Evolutionary conservation across 192 early-diverging fungal genomes (phyloP).

Genomic region (Coemansia sp.): DNA sequence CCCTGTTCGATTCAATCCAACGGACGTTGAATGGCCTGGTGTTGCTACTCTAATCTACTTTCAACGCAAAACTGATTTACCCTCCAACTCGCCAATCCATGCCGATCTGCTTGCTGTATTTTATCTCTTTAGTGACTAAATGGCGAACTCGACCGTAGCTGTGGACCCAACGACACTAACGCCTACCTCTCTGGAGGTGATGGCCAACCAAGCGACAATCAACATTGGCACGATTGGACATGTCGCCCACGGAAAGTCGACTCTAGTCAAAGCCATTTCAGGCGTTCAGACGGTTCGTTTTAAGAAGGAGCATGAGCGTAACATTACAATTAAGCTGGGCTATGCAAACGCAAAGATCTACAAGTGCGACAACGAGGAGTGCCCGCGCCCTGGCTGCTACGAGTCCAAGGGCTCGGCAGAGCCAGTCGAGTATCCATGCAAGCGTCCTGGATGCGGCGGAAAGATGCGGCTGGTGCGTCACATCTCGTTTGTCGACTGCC

Average conservation of each 20-base stretch:
- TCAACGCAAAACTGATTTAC: background rate
- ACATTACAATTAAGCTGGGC: slow-evolving; percentile 98
- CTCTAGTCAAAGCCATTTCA: slow-evolving; percentile 98
- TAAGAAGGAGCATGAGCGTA: slow-evolving; percentile 82
- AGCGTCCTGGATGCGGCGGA: slow-evolving; percentile 80
- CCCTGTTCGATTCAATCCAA: background rate
- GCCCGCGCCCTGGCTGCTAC: slow-evolving; percentile 96
- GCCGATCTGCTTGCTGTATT: background rate
- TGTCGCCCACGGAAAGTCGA: slow-evolving; percentile 99
- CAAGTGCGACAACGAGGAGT: slow-evolving; percentile 91
- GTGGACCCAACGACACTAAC: slow-evolving; percentile 42
- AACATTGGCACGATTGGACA: slow-evolving; percentile 99
- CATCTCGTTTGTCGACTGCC: slow-evolving; percentile 98
- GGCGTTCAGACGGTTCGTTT: slow-evolving; percentile 98
- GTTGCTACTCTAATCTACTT: background rate
- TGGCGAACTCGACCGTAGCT: too few relatives aligned
- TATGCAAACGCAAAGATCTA: slow-evolving; percentile 99
- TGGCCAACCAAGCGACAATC: slow-evolving; percentile 97
- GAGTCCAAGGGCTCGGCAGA: slow-evolving; percentile 79
- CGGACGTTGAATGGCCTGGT: background rate
- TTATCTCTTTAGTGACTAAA: background rate
- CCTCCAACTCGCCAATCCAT: background rate
- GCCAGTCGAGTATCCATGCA: slow-evolving; percentile 87
- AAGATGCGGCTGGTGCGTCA: slow-evolving; percentile 86
- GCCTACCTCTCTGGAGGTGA: slow-evolving; percentile 79